Conservation (phyloP, 257 asterid genomes). For the Cynanchum wilfordii region DNA sequence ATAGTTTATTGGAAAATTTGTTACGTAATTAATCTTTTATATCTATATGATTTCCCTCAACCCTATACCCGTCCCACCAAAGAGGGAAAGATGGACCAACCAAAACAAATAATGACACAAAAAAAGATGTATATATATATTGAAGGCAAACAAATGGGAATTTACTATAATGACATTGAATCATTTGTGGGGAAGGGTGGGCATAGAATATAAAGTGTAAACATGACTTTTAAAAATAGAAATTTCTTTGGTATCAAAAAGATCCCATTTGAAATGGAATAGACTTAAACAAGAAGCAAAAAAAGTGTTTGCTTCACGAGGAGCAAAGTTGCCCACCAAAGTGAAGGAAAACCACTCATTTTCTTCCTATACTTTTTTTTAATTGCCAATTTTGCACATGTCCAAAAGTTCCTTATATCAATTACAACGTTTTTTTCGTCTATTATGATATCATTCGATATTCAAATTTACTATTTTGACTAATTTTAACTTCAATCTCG, state of each 20-base stretch:
- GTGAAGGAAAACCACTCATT: background rate
- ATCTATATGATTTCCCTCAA: background rate
- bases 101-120: background rate
- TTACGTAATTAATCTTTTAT: background rate
- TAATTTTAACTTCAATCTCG: too few relatives aligned
- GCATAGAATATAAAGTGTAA: background rate
- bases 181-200: background rate
- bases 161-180: background rate
- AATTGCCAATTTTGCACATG: background rate
- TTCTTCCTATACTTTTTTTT: background rate
- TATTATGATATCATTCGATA: too few relatives aligned
- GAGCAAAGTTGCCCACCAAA: background rate
- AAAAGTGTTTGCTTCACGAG: background rate
- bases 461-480: too few relatives aligned
- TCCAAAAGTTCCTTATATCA: background rate
- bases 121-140: background rate
- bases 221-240: background rate
- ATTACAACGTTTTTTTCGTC: background rate
- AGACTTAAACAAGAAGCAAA: slow-evolving; percentile 1
- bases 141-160: background rate
- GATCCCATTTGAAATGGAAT: background rate
- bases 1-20: background rate
- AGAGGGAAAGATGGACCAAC: background rate
- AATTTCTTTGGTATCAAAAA: background rate
- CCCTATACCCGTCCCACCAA: background rate